These are phyloP conservation scores for Pseudogymnoascus sp. DNA, from an alignment of 2,329 filamentous ascomycete species.

Conservation along the genomic window DNA sequence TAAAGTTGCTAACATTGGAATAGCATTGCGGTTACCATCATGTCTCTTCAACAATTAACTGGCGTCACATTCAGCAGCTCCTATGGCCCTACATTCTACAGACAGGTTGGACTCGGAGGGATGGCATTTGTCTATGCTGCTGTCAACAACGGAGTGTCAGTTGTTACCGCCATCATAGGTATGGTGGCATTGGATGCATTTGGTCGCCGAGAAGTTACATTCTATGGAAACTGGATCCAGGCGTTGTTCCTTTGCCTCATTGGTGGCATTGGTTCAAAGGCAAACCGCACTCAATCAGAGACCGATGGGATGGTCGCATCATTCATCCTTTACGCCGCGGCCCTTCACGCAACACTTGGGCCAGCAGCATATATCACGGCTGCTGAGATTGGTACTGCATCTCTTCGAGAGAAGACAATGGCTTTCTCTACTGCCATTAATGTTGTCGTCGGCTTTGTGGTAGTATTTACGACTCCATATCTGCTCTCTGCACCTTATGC, in stretches of 20 bases:
- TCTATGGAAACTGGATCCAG: neutral
- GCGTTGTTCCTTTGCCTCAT: constrained; percentile 12
- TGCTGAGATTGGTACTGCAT: constrained; percentile 16
- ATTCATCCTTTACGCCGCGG: constrained; percentile 12
- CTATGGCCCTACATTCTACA: neutral
- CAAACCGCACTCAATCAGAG: constrained; percentile 2
- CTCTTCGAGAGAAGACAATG: constrained; percentile 18
- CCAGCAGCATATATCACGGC: constrained; percentile 15
- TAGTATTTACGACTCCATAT: constrained; percentile 18
- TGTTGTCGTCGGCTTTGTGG: constrained; percentile 17
- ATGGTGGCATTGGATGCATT: neutral
- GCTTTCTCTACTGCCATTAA: constrained; percentile 18
- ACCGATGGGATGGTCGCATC: constrained; percentile 11
- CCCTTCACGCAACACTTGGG: constrained; percentile 12
- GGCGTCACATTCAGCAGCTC: neutral
- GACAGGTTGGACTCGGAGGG: neutral
- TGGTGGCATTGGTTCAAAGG: constrained; percentile 10
- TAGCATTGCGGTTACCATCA: neutral
- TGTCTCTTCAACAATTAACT: neutral
- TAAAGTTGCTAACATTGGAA: neutral
- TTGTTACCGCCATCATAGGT: neutral
- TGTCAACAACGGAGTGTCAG: neutral
- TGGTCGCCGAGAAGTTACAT: neutral
- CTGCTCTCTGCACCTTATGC: constrained; percentile 13
- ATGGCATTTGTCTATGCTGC: neutral